Evolutionary conservation across 2,329 filamentous ascomycete species (phyloP).

Genomic region (Fusarium falciforme): DNA sequence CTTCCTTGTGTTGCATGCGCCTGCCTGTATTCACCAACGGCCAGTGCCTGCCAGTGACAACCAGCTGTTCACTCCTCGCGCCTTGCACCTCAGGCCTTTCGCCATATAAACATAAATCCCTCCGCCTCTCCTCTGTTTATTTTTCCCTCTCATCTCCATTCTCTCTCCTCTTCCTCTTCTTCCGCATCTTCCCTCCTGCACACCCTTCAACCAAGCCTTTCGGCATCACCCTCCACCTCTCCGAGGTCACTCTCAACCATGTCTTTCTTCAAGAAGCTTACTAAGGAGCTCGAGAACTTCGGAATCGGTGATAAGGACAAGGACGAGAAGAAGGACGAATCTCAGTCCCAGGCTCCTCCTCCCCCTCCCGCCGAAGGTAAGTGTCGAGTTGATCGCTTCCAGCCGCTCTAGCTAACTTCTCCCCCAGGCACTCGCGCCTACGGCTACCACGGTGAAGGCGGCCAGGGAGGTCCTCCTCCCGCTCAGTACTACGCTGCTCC

Average conservation of each 20-base stretch:
- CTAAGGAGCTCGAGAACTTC: slow-evolving; percentile 59
- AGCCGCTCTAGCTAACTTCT: slow-evolving; percentile 10
- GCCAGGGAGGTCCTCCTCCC: slow-evolving; percentile 52
- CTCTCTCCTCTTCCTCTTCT: slow-evolving; percentile 2
- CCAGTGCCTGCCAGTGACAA: slow-evolving; percentile 20
- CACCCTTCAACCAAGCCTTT: slow-evolving; percentile 14
- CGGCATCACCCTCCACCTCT: slow-evolving; percentile 9
- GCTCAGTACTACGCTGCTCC: slow-evolving; percentile 36
- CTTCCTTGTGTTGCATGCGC: neutral
- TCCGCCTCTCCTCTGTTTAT: slow-evolving; percentile 15
- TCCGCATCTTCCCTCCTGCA: neutral
- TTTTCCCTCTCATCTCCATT: slow-evolving; percentile 1
- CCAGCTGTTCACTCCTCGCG: slow-evolving; percentile 3
- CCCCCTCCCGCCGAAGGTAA: slow-evolving; percentile 32
- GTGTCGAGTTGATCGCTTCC: neutral
- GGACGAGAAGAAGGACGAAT: slow-evolving; percentile 40
- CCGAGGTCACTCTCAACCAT: slow-evolving; percentile 43
- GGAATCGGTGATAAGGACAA: slow-evolving; percentile 55
- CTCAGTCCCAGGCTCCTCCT: slow-evolving; percentile 16
- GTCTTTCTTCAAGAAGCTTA: slow-evolving; percentile 59
- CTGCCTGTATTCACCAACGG: neutral
- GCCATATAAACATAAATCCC: slow-evolving; percentile 32
- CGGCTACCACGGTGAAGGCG: slow-evolving; percentile 40
- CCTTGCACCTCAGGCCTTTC: slow-evolving; percentile 18
- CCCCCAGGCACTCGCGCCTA: slow-evolving; percentile 38